Percentiles rank a stretch among this genome's conserved stretches.
Evolutionary conservation across 1,284 basidiomycete genomes (phyloP).

Genomic region (Apiotrichum laibachii): DNA sequence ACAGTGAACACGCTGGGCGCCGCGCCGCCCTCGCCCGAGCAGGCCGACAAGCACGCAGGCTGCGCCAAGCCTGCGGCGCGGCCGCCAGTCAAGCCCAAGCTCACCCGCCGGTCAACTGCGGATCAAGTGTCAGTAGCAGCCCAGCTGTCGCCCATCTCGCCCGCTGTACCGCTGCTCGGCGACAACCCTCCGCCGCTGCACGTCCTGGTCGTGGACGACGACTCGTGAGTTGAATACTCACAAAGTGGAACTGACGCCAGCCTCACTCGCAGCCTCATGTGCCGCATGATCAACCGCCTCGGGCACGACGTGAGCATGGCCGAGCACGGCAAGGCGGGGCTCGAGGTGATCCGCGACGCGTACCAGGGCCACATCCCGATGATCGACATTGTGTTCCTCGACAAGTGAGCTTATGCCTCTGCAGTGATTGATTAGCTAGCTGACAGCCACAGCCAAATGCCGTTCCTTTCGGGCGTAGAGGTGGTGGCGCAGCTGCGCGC

Average conservation of each 20-base stretch:
- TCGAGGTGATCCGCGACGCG: constrained; percentile 61
- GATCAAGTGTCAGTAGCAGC: no score
- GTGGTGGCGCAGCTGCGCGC: constrained; percentile 65
- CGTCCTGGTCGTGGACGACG: constrained; percentile 51
- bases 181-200: constrained; percentile 10
- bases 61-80: no score
- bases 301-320: constrained; percentile 75
- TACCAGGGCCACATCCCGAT: constrained; percentile 47
- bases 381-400: constrained; percentile 70
- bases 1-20: no score
- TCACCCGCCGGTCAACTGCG: no score
- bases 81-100: no score
- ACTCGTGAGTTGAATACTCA: constrained; percentile 22
- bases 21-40: no score
- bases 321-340: constrained; percentile 77
- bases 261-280: constrained; percentile 77
- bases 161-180: not conserved
- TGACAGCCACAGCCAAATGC: constrained; percentile 51
- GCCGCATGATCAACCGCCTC: constrained; percentile 69
- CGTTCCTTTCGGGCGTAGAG: constrained; percentile 74
- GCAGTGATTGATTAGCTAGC: no score
- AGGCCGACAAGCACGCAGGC: no score
- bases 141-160: not conserved
- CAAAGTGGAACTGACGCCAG: no score
- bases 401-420: constrained; percentile 57